A percentile compares a stretch with the other conserved stretches of the same genome.
These are phyloP conservation scores for Trichosporon ovoides DNA, from an alignment of 1,284 basidiomycete species.

Conservation along the genomic window DNA sequence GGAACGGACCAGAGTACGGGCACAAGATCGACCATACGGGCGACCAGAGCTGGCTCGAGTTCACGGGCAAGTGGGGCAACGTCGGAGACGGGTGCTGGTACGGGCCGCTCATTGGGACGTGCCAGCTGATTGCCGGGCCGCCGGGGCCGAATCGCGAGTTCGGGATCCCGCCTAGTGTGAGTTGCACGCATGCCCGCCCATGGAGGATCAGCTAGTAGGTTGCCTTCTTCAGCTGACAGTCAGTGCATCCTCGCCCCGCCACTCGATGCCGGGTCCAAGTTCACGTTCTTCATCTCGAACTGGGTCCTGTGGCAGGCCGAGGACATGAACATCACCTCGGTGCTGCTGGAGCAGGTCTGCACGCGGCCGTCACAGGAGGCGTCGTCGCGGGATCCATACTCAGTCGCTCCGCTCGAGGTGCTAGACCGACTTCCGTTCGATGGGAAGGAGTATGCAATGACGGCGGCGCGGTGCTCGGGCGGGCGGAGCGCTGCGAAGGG, in stretches of 20 bases:
- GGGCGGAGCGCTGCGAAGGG: slow-evolving; percentile 29
- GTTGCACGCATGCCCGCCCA: too few species aligned
- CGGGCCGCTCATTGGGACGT: slow-evolving; percentile 32
- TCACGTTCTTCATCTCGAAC: slow-evolving; percentile 31
- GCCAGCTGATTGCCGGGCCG: slow-evolving; percentile 40
- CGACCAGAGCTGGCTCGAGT: slow-evolving; percentile 39
- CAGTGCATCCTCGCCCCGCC: slow-evolving; percentile 35
- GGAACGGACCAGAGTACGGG: slow-evolving; percentile 25
- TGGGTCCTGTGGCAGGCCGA: slow-evolving; percentile 10
- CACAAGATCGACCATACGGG: slow-evolving; percentile 26
- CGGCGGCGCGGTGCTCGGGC: slow-evolving; percentile 24
- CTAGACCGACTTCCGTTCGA: slow-evolving; percentile 13
- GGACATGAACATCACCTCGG: slow-evolving; percentile 18
- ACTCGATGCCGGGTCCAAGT: slow-evolving; percentile 16
- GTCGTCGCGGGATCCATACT: background rate
- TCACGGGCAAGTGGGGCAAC: slow-evolving; percentile 40
- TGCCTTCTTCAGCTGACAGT: too few species aligned
- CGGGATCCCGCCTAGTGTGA: slow-evolving; percentile 33
- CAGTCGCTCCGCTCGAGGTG: background rate
- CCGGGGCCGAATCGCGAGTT: slow-evolving; percentile 41
- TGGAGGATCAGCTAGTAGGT: too few species aligned
- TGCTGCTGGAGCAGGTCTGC: slow-evolving; percentile 42
- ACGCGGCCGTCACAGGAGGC: slow-evolving; percentile 25
- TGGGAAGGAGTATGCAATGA: slow-evolving; percentile 4
- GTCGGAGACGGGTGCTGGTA: slow-evolving; percentile 42